These are phyloP conservation scores for Leptographium lundbergii DNA, from an alignment of 2,329 filamentous ascomycete genomes.

Conservation along the genomic window DNA sequence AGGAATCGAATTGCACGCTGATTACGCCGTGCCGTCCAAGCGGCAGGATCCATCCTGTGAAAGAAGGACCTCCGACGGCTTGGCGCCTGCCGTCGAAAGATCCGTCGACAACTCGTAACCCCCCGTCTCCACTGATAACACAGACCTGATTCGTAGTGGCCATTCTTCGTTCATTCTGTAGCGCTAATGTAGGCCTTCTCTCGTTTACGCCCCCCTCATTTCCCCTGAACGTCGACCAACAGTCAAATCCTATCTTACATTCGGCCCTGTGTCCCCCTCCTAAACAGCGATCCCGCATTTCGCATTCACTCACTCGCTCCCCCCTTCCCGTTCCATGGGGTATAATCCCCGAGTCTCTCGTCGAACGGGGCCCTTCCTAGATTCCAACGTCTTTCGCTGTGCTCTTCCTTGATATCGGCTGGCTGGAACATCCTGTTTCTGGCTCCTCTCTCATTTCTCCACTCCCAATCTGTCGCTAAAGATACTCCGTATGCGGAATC, in stretches of 20 bases:
- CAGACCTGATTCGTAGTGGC: not conserved
- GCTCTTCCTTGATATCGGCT: not conserved
- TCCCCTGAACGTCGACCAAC: not conserved
- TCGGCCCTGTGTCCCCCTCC: not conserved
- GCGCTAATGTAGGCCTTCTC: not conserved
- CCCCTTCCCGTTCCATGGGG: not conserved
- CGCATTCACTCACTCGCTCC: not conserved
- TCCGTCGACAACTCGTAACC: not conserved
- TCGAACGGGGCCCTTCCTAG: not conserved
- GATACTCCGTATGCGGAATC: not conserved
- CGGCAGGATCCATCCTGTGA: not conserved
- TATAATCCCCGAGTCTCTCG: not conserved
- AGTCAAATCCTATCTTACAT: not conserved
- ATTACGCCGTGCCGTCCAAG: not conserved
- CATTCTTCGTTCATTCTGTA: not conserved
- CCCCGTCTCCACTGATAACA: not conserved
- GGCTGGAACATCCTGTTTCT: not conserved
- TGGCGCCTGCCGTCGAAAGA: not conserved
- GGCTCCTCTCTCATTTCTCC: not conserved
- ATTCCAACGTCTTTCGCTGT: not conserved
- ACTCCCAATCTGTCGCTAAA: not conserved
- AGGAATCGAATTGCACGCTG: no score
- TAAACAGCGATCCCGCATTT: not conserved
- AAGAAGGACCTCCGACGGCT: not conserved
- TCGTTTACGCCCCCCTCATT: not conserved